phyloP scores from a whole-genome alignment of 2,329 filamentous ascomycete species.

The Macrophomina pseudophaseolina region DNA sequence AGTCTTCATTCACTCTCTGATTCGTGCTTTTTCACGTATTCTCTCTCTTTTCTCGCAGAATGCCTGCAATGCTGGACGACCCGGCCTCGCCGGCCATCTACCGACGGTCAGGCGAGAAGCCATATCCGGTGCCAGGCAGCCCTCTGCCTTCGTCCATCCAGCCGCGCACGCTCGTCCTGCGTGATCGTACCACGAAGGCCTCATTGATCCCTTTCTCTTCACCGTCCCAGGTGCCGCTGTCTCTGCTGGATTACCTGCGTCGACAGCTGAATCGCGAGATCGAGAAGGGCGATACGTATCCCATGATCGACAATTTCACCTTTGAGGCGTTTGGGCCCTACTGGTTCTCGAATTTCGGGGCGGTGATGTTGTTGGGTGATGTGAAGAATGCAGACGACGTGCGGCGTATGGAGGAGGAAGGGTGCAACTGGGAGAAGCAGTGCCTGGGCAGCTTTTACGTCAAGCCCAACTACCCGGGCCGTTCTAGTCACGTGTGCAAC shows the following conservation, averaged over 20 bases:
- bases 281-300: slow-evolving; percentile 89
- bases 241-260: slow-evolving; percentile 76
- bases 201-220: slow-evolving; percentile 83
- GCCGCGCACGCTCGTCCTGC: slow-evolving; percentile 78
- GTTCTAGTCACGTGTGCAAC: slow-evolving; percentile 88
- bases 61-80: slow-evolving; percentile 82
- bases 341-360: slow-evolving; percentile 91
- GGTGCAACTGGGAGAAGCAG: slow-evolving; percentile 74
- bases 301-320: slow-evolving; percentile 78
- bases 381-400: slow-evolving; percentile 59
- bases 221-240: slow-evolving; percentile 74
- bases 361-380: slow-evolving; percentile 83
- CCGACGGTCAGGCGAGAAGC: slow-evolving; percentile 68
- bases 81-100: slow-evolving; percentile 73
- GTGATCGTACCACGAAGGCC: slow-evolving; percentile 82
- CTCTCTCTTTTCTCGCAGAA: slow-evolving; percentile 43
- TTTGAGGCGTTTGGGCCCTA: slow-evolving; percentile 78
- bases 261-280: slow-evolving; percentile 90
- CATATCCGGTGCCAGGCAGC: slow-evolving; percentile 67
- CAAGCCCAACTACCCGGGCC: slow-evolving; percentile 90
- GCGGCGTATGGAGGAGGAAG: slow-evolving; percentile 50
- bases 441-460: slow-evolving; percentile 93
- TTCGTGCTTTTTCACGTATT: background rate
- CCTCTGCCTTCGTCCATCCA: slow-evolving; percentile 71
- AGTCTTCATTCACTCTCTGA: background rate